Percentiles rank a stretch among this genome's conserved stretches.
Evolutionary conservation across 148 eudicot genomes (phyloP).

Genomic region (Drosera capensis): DNA sequence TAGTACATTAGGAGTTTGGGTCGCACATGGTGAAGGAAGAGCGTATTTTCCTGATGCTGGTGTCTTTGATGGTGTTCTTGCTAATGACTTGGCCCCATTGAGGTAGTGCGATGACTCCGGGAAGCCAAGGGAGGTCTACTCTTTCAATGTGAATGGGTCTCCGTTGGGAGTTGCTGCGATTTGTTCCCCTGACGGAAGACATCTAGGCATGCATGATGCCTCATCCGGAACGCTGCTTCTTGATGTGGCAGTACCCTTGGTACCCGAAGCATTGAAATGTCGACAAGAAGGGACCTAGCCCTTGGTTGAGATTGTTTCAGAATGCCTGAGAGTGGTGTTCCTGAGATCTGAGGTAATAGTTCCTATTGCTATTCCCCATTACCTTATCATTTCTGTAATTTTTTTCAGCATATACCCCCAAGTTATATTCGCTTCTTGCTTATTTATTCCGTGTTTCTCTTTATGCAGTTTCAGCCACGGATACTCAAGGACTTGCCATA

Average conservation of each 20-base stretch:
- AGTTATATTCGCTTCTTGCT: too few species aligned
- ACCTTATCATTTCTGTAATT: too few species aligned
- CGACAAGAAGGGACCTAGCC: constrained; percentile 75
- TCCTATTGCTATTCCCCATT: too few species aligned
- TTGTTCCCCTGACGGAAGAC: constrained; percentile 88
- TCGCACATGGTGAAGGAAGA: constrained; percentile 92
- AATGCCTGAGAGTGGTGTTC: constrained; percentile 91
- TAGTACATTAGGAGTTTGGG: constrained; percentile 86
- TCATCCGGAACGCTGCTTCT: constrained; percentile 88
- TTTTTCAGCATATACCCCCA: too few species aligned
- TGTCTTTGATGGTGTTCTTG: constrained; percentile 26
- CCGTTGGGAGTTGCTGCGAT: constrained; percentile 85
- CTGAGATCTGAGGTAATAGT: too few species aligned
- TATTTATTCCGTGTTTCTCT: too few species aligned
- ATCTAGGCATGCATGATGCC: constrained; percentile 98
- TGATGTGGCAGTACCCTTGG: constrained; percentile 98
- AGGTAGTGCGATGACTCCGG: constrained; percentile 84
- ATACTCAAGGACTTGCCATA: too few species aligned
- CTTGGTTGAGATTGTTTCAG: constrained; percentile 83
- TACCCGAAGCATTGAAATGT: constrained; percentile 78
- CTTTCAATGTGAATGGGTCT: constrained; percentile 83
- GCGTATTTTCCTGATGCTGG: constrained; percentile 66
- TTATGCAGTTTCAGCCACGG: too few species aligned
- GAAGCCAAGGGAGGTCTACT: constrained; percentile 54
- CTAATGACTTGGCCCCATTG: constrained; percentile 51